Evolutionary conservation across 257 asterid species (phyloP).

Genomic region (Ophiorrhiza pumila): DNA sequence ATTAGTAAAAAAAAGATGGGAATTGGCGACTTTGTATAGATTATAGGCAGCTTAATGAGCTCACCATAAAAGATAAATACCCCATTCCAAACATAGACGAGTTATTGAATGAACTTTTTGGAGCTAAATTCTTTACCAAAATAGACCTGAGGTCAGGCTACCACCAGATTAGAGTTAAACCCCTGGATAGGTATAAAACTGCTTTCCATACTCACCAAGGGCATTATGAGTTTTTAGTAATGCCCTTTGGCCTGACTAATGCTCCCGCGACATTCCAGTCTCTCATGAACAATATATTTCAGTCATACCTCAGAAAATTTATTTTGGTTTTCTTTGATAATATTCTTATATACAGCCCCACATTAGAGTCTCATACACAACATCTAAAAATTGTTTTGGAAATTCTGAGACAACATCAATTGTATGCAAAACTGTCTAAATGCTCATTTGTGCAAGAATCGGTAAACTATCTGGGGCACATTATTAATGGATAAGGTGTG

Average conservation of each 20-base stretch:
- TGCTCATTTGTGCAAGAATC: neutral
- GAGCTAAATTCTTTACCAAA: neutral
- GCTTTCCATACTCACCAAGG: neutral
- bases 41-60: neutral
- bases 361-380: neutral
- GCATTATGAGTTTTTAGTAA: neutral
- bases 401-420: neutral
- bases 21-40: neutral
- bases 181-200: neutral
- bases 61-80: neutral
- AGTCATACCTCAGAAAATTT: neutral
- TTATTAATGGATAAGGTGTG: neutral
- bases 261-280: neutral
- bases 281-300: no score
- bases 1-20: neutral
- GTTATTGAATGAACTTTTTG: neutral
- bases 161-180: neutral
- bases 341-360: neutral
- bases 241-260: conserved; percentile 4
- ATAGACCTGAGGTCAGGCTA: neutral
- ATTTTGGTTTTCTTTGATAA: neutral
- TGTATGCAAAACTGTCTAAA: neutral
- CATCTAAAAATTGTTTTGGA: neutral
- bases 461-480: neutral
- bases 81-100: neutral